These are phyloP conservation scores for Meira miltonrushii DNA, from an alignment of 1,284 basidiomycete genomes.

Conservation along the genomic window DNA sequence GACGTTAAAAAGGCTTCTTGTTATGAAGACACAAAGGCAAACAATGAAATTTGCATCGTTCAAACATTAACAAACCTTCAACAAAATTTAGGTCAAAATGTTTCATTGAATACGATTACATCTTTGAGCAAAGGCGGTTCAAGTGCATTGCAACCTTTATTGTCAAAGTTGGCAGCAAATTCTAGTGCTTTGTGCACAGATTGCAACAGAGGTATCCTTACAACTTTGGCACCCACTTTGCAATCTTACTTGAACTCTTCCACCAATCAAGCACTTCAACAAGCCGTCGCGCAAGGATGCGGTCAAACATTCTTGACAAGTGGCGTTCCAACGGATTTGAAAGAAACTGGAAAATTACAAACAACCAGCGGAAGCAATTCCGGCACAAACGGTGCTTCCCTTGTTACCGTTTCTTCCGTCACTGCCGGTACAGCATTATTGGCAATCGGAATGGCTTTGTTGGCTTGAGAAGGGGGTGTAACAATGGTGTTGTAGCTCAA, in stretches of 20 bases:
- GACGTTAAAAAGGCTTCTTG: background rate
- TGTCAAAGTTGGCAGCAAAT: background rate
- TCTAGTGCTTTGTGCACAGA: background rate
- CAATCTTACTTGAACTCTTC: background rate
- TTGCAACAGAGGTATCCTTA: constrained; percentile 1
- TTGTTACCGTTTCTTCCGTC: too few species aligned
- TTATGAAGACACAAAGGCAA: background rate
- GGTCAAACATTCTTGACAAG: too few species aligned
- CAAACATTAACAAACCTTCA: constrained; percentile 3
- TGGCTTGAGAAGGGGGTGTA: too few species aligned
- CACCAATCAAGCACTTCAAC: too few species aligned
- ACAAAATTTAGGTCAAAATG: background rate
- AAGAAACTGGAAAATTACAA: too few species aligned
- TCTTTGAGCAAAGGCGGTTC: background rate
- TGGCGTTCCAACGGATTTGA: too few species aligned
- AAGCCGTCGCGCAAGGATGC: too few species aligned
- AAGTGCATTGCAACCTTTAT: background rate
- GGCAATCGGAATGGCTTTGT: too few species aligned
- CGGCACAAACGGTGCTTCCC: too few species aligned
- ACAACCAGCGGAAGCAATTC: too few species aligned
- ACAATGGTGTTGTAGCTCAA: too few species aligned
- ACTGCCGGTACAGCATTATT: too few species aligned
- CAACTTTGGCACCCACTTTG: background rate
- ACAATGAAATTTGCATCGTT: background rate
- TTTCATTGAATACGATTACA: background rate